phyloP scores from a whole-genome alignment of 768 basidiomycete species.

The Lyophyllum decastes region DNA sequence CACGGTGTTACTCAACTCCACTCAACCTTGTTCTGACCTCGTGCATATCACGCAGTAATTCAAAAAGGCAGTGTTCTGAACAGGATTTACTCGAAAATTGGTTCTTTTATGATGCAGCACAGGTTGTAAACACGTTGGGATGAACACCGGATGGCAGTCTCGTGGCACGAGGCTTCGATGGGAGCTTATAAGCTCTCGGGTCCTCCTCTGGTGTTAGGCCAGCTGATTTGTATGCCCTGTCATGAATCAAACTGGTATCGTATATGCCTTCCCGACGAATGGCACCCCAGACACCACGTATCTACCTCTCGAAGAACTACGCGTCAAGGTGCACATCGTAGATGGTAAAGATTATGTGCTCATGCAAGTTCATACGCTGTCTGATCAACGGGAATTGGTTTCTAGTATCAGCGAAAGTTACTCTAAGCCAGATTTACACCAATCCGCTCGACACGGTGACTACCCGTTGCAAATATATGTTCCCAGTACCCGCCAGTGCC shows the following conservation, averaged over 20 bases:
- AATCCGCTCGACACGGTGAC: conserved; percentile 40
- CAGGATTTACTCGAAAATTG: background rate
- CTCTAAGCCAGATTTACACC: conserved; percentile 39
- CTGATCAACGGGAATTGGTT: background rate
- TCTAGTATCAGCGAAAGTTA: conserved; percentile 45
- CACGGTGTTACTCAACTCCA: background rate
- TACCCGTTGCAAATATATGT: conserved; percentile 51
- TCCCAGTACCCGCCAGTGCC: conserved; percentile 57
- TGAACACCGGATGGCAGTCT: background rate
- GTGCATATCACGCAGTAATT: background rate
- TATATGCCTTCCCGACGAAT: conserved; percentile 10
- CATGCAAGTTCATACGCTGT: background rate
- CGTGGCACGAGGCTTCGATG: conserved; percentile 3
- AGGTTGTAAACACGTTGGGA: background rate
- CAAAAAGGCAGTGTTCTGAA: background rate
- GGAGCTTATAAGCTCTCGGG: background rate
- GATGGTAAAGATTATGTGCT: conserved; percentile 35
- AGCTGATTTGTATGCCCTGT: background rate
- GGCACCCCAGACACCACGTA: conserved; percentile 5
- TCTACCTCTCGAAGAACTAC: conserved; percentile 44
- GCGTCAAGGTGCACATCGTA: conserved; percentile 39
- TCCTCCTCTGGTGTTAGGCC: background rate
- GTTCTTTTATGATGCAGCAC: background rate
- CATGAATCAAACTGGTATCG: conserved; percentile 23
- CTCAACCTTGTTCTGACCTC: background rate